These are phyloP conservation scores for Fusarium sp. DNA, from an alignment of 2,329 filamentous ascomycete genomes.

Conservation along the genomic window DNA sequence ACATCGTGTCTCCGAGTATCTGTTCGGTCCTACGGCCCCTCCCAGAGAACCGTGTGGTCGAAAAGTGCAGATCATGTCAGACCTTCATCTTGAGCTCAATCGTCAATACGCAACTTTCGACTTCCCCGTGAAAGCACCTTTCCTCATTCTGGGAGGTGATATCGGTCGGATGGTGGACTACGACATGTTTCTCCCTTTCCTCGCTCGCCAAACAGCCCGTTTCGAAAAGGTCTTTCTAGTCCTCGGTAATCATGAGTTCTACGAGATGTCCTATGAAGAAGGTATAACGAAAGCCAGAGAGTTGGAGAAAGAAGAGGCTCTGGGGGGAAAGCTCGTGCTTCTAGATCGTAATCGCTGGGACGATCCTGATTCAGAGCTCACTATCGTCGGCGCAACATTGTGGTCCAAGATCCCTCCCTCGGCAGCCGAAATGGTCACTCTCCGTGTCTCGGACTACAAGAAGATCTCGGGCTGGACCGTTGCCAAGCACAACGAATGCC, in stretches of 20 bases:
- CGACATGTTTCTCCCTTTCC: slow-evolving; percentile 58
- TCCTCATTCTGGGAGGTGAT: slow-evolving; percentile 62
- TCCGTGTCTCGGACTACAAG: slow-evolving; percentile 65
- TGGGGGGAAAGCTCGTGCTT: slow-evolving; percentile 56
- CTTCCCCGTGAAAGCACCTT: slow-evolving; percentile 55
- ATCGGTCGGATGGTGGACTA: slow-evolving; percentile 63
- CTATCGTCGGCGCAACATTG: slow-evolving; percentile 68
- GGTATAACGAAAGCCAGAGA: slow-evolving; percentile 53
- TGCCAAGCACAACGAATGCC: slow-evolving; percentile 60
- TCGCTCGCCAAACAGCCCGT: slow-evolving; percentile 54
- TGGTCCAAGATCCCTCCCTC: slow-evolving; percentile 63
- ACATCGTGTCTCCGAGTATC: slow-evolving; percentile 36
- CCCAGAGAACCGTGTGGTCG: slow-evolving; percentile 36
- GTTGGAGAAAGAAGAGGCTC: slow-evolving; percentile 54
- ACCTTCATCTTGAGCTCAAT: slow-evolving; percentile 62
- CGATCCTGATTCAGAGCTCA: slow-evolving; percentile 57
- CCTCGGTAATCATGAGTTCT: slow-evolving; percentile 68
- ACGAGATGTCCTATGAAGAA: slow-evolving; percentile 55
- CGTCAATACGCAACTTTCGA: slow-evolving; percentile 57
- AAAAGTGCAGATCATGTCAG: slow-evolving; percentile 57
- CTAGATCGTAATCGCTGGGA: slow-evolving; percentile 57
- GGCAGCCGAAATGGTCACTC: slow-evolving; percentile 54
- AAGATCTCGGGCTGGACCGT: slow-evolving; percentile 65
- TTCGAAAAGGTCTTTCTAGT: slow-evolving; percentile 61
- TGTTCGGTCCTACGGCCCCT: slow-evolving; percentile 30